A percentile compares a stretch with the other conserved stretches of the same genome.
Evolutionary conservation across 371 early-diverging fungal genomes (phyloP).

Genomic region (Apophysomyces variabilis): DNA sequence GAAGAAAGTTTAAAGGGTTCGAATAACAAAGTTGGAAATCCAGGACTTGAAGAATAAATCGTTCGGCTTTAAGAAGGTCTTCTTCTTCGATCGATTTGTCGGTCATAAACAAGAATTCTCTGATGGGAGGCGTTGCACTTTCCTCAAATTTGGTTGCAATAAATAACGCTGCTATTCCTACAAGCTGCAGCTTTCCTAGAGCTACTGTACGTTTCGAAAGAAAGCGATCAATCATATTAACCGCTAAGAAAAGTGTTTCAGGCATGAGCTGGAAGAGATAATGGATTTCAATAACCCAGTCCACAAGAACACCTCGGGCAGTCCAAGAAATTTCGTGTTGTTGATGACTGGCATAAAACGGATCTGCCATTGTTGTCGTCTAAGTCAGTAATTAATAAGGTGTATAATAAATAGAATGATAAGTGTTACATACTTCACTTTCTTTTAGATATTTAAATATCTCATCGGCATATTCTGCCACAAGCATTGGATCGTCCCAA

Average conservation of each 20-base stretch:
- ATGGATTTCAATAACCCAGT: conserved; percentile 91
- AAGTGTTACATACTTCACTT: conserved; percentile 61
- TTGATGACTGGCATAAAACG: conserved; percentile 75
- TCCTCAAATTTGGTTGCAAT: conserved; percentile 99
- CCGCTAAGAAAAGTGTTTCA: conserved; percentile 94
- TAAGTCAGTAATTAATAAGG: conserved; percentile 21
- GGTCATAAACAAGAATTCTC: conserved; percentile 82
- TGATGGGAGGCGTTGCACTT: conserved; percentile 79
- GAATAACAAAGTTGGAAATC: conserved; percentile 87
- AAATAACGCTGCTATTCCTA: conserved; percentile 94
- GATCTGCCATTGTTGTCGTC: conserved; percentile 71
- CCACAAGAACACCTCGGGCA: conserved; percentile 87
- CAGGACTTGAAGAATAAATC: conserved; percentile 84
- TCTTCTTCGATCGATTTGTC: conserved; percentile 78
- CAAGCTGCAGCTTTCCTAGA: conserved; percentile 91
- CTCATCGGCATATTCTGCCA: conserved; percentile 88
- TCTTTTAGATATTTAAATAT: conserved; percentile 86
- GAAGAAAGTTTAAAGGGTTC: conserved; percentile 88
- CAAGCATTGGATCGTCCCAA: conserved; percentile 84
- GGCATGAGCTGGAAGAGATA: conserved; percentile 90
- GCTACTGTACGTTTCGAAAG: conserved; percentile 86
- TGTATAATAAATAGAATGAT: conserved; percentile 6
- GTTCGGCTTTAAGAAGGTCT: conserved; percentile 88
- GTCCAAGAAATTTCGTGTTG: conserved; percentile 93
- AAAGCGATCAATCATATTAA: conserved; percentile 98